These are phyloP conservation scores for Microthlaspi erraticum DNA, from an alignment of 345 rosid species.

Conservation along the genomic window DNA sequence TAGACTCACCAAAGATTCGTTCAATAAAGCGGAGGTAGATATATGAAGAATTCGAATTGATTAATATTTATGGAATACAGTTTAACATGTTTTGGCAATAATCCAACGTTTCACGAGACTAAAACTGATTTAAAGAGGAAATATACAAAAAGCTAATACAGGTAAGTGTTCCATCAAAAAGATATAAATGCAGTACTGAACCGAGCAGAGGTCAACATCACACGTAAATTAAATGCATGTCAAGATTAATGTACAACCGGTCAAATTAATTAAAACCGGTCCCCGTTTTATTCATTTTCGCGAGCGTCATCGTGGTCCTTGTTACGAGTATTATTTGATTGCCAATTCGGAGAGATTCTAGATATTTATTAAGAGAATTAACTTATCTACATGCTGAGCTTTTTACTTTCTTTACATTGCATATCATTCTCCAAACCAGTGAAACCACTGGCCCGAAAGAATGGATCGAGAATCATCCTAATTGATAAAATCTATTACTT, in stretches of 20 bases:
- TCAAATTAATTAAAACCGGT: conserved; percentile 40
- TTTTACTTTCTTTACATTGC: not conserved
- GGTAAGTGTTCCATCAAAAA: conserved; percentile 37
- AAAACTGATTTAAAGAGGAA: not conserved
- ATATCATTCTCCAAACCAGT: not conserved
- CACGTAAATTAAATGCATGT: conserved; percentile 40
- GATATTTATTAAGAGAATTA: not conserved
- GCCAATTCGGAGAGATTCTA: conserved; percentile 8
- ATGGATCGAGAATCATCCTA: too few relatives aligned
- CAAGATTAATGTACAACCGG: conserved; percentile 41
- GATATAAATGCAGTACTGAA: conserved; percentile 43
- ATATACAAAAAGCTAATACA: conserved; percentile 24
- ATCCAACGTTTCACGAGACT: conserved; percentile 31
- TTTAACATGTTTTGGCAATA: conserved; percentile 13
- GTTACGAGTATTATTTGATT: conserved; percentile 14
- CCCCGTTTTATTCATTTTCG: conserved; percentile 39
- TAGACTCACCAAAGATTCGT: conserved; percentile 12
- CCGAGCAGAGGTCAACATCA: conserved; percentile 40
- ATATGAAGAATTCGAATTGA: not conserved
- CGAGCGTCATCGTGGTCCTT: conserved; percentile 41
- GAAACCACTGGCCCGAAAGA: not conserved
- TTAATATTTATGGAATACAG: not conserved
- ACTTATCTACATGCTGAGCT: not conserved
- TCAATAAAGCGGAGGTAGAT: not conserved
- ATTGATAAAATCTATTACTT: too few relatives aligned